A percentile compares a stretch with the other conserved stretches of the same genome.
Conservation (phyloP, 176 grass and related monocot genomes). For the Ananas comosus region DNA sequence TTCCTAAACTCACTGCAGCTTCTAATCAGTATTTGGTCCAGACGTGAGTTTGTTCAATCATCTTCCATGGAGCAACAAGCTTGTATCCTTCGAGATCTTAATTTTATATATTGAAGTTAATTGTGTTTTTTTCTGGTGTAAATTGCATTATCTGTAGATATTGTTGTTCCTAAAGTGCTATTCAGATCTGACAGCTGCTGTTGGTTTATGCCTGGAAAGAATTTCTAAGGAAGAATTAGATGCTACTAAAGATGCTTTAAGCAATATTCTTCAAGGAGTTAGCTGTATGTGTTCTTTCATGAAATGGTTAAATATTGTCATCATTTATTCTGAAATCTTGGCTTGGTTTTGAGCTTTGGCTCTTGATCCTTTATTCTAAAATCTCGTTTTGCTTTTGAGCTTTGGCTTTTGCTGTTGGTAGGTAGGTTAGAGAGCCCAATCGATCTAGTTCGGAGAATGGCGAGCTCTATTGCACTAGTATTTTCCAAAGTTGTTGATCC, state of each 20-base stretch:
- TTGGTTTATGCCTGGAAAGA: constrained; percentile 81
- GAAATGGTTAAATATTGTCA: constrained; percentile 13
- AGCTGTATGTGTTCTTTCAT: constrained; percentile 57
- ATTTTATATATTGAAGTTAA: not conserved
- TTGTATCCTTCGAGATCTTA: constrained; percentile 59
- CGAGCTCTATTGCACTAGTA: constrained; percentile 68
- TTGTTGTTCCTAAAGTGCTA: constrained; percentile 37
- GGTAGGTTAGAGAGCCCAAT: constrained; percentile 93
- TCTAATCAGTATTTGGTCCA: constrained; percentile 73
- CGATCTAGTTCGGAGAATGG: constrained; percentile 86
- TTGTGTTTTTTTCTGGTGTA: not conserved
- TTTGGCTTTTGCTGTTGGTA: constrained; percentile 35
- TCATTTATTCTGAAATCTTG: not conserved
- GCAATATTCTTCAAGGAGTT: constrained; percentile 89
- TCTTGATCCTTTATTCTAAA: too few relatives aligned
- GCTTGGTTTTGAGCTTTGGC: not conserved
- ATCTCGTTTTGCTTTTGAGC: constrained; percentile 7
- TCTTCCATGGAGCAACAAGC: constrained; percentile 97
- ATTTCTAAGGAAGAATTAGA: constrained; percentile 78
- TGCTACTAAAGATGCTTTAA: constrained; percentile 67
- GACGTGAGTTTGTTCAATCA: constrained; percentile 79
- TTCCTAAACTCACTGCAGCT: constrained; percentile 40
- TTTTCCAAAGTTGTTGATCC: constrained; percentile 95
- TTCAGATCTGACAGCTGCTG: constrained; percentile 83
- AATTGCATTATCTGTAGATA: constrained; percentile 12